Evolutionary conservation across 805 yeast genomes (phyloP), one percentile per base, ranked within the genome.

Genomic region (Monosporozyma aquatica): DNA sequence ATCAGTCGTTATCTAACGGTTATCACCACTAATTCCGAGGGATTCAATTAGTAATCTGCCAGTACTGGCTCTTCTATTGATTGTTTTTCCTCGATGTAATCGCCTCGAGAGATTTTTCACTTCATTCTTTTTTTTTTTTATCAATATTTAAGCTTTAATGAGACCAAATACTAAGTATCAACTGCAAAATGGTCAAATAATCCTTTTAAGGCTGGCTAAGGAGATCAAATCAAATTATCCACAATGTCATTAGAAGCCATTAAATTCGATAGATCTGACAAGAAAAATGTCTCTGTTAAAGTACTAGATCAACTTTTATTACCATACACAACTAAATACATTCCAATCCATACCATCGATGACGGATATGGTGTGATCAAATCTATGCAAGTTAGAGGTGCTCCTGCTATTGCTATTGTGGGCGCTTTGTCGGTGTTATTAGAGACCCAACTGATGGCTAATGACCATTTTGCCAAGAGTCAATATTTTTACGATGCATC

Each of bases 351-450:
- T 29, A 66, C 76, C 14, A 77, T 85, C 40, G 80, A 80, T 37
- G 87, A 82, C 59, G 97, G 95, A 3, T 86, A 67, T 62, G 70
- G 72, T 15, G 95, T 84, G n/a, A 90, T 90, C 61, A 80, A 78
- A 56, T 71, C 71, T 44, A 90, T 90, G 98, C 87, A 85, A 54
- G 97, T 94, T 4, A 73, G 98, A 59, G 98, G 98, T 29, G 98
- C 98, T 0, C 98, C 98, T 0, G 97, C 97, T 1, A 90, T 90
- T 58, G 97, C 97, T 47, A 85, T 90, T 44, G 97, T 90, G 2
- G 97, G 95, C 5, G 79, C 87, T 1, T 72, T 89, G 46, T 76
- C 95, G 2, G 74, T 90, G 3, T 80, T 85, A 2, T 78, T 83
- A n/a, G 96, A 90, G 50, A 62, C 76, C 3, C 64, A 63, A 43